These are phyloP conservation scores for Starmera dryadoides DNA, from an alignment of 805 yeast species.

Conservation along the genomic window DNA sequence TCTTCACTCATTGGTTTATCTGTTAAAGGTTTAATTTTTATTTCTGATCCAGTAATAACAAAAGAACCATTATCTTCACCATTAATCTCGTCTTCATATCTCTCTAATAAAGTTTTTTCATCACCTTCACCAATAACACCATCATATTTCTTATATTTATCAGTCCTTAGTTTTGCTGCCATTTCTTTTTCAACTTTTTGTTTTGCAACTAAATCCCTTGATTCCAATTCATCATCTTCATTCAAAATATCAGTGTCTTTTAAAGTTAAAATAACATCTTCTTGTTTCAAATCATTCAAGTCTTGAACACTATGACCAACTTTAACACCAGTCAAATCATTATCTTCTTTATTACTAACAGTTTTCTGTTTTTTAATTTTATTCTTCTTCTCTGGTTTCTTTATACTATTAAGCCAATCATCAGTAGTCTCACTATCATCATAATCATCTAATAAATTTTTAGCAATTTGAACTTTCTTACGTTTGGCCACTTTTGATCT, in stretches of 20 bases:
- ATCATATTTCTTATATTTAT: slow-evolving; percentile 5
- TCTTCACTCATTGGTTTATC: neutral
- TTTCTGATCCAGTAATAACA: slow-evolving; percentile 6
- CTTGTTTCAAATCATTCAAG: slow-evolving; percentile 2
- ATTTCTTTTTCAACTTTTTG: slow-evolving; percentile 11
- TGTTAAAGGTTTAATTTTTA: neutral
- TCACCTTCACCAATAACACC: slow-evolving; percentile 5
- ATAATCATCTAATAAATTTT: slow-evolving; percentile 10
- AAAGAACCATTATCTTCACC: slow-evolving; percentile 8
- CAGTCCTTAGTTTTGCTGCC: slow-evolving; percentile 5
- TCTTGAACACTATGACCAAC: slow-evolving; percentile 14
- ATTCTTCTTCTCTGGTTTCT: slow-evolving; percentile 1
- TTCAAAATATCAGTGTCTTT: slow-evolving; percentile 15
- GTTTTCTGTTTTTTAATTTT: slow-evolving; percentile 1
- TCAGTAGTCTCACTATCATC: slow-evolving; percentile 4
- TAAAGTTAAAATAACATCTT: slow-evolving; percentile 15
- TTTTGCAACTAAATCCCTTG: slow-evolving; percentile 10
- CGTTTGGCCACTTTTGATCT: slow-evolving; percentile 9
- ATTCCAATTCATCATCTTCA: slow-evolving; percentile 18
- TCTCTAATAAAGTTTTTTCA: slow-evolving; percentile 8
- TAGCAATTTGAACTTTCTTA: slow-evolving; percentile 5
- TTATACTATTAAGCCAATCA: slow-evolving; percentile 17
- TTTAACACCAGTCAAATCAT: slow-evolving; percentile 6
- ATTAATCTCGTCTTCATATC: slow-evolving; percentile 9
- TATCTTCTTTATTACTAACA: neutral